Base-by-base conservation (phyloP, 768 basidiomycete genomes). In the Clitopilus passeckerianus region DNA sequence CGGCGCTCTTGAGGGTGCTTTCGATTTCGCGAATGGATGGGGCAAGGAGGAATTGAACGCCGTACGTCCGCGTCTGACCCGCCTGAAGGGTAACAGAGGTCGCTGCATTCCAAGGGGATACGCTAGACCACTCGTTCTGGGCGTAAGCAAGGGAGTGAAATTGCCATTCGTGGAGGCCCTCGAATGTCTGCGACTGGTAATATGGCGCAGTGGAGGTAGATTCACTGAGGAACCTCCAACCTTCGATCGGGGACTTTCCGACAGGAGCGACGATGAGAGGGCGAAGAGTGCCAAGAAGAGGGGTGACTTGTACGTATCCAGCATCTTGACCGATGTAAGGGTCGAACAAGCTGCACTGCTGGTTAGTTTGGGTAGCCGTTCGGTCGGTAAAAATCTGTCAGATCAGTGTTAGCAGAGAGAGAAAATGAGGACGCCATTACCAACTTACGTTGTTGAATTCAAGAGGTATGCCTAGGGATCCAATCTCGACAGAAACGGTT, bases 161-260 rank as follows among this genome's bases (percentile, higher is more conserved):
- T 63, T 81, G 78, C 82, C 83, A 84, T 71, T 84, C 83, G 68
- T 83, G 83, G 14, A 84, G 65, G 0, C 76, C 83, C 63, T 85
- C 83, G 63, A 85, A 85, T 0, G 83, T 85, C 64, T 85, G 83
- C 1, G 81, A 83, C 62, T 84, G 82, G 63, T 85, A 85, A 59
- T 70, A 79, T 1, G 80, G 79, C 0, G 76, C 61, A 0, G 68
- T 72, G 2, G 74, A 70, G 0, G 81, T 82, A 20, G 75, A 74
- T 65, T 83, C 82, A 1, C 78, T 75, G 56, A 85, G 76, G 66
- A 83, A 84, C 33, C 82, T 72, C 82, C 82, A 85, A 23, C 82
- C 83, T 67, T 85, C 83, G 18, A 85, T 68, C n/a, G 83, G 82
- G 7, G 77, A 77, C 46, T 72, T 68, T 0, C 72, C 75, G 20